Conservation (phyloP, 371 early-diverging fungal genomes). For the Circinella umbellata region DNA sequence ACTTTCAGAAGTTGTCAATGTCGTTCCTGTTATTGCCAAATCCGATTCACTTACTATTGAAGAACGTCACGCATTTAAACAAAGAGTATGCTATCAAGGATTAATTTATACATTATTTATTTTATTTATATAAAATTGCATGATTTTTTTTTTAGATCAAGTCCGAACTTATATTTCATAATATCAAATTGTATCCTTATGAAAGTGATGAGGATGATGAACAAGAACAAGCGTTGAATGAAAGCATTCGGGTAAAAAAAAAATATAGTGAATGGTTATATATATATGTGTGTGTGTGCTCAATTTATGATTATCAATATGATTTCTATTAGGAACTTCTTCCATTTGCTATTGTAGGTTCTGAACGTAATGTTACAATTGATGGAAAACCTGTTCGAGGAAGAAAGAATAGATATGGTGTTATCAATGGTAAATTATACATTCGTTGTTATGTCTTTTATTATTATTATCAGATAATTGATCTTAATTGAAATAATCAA, state of each 20-base stretch:
- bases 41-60: constrained; percentile 84
- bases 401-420: constrained; percentile 72
- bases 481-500: not conserved
- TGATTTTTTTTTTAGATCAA: constrained; percentile 58
- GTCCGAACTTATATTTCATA: constrained; percentile 92
- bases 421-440: constrained; percentile 61
- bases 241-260: constrained; percentile 61
- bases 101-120: constrained; percentile 8
- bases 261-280: too few relatives aligned
- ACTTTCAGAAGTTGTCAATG: constrained; percentile 75
- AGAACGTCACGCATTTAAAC: constrained; percentile 76
- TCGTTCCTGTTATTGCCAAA: constrained; percentile 88
- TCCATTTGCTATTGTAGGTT: constrained; percentile 89
- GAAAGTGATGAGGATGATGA: constrained; percentile 83
- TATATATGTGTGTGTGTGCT: not conserved
- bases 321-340: constrained; percentile 59
- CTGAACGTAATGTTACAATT: constrained; percentile 80
- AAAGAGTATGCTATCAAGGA: too few relatives aligned
- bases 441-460: too few relatives aligned
- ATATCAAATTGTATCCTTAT: constrained; percentile 90
- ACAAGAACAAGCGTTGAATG: constrained; percentile 75
- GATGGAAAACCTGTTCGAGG: constrained; percentile 82
- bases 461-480: too few relatives aligned
- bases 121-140: not conserved
- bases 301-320: too few relatives aligned